These are phyloP conservation scores for Heritiera littoralis DNA, from an alignment of 345 rosid genomes.

Conservation along the genomic window DNA sequence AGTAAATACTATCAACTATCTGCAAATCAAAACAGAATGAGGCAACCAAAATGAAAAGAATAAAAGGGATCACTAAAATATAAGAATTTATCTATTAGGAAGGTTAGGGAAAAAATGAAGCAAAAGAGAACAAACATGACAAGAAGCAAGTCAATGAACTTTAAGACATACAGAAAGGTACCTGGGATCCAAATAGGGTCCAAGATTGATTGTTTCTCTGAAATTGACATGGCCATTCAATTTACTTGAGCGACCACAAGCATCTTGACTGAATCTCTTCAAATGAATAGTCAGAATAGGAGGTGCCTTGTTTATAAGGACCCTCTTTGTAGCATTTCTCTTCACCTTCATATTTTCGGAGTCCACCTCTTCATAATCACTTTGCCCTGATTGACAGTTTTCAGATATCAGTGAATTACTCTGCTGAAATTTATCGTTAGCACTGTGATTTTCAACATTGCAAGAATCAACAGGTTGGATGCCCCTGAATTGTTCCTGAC, in stretches of 20 bases:
- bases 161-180: constrained; percentile 32
- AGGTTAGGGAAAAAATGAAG: neutral
- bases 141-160: neutral
- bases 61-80: neutral
- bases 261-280: constrained; percentile 93
- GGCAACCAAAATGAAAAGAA: neutral
- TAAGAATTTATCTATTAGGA: neutral
- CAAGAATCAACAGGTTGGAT: constrained; percentile 35
- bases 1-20: neutral
- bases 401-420: constrained; percentile 33
- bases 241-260: constrained; percentile 88
- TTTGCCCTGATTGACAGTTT: constrained; percentile 43
- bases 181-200: constrained; percentile 83
- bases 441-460: constrained; percentile 34
- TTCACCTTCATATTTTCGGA: constrained; percentile 55
- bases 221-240: constrained; percentile 88
- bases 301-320: constrained; percentile 74
- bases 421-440: constrained; percentile 31
- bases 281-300: constrained; percentile 82
- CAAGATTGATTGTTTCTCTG: constrained; percentile 66
- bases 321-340: constrained; percentile 90
- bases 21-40: constrained; percentile 1
- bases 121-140: neutral
- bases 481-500: constrained; percentile 36
- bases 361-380: constrained; percentile 46